Base-by-base conservation (phyloP, 768 basidiomycete genomes). In the Leccinum olivaceopallidum region DNA sequence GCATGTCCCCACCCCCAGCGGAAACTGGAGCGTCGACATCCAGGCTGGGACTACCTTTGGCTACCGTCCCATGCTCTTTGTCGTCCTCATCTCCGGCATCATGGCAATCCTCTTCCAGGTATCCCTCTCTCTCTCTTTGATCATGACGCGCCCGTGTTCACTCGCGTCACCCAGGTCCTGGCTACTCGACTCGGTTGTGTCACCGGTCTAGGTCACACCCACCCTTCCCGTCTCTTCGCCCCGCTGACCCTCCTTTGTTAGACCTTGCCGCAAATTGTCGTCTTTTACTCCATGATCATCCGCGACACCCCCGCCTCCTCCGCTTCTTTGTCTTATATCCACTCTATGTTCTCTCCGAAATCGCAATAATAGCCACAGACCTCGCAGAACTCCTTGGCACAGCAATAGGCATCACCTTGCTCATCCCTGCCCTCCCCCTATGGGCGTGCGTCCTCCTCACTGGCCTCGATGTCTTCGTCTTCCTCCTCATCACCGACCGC, bases 331-430 rank as follows among this genome's bases (percentile, higher is more conserved):
- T 76, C n/a, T 71, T 83, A 8, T 82, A 81, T 60, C 81, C 81
- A 4, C 73, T 83, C 2, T 82, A 81, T 65, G 66, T 63, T 18
- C 64, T 78, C 34, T 66, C 77, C 32, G 84, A 85, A 68, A 67
- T 82, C 16, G 84, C 82, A 22, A 83, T 85, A 63, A 79, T 84
- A 59, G 79, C 77, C 36, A 85, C 84, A 16, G 85, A 85, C 69
- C 70, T 86, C 24, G 84, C 85, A 13, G 86, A 88, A 63, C 75
- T 88, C 6, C 73, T 88, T 2, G 85, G 86, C 1, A 81, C 79
- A 20, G 86, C 86, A 12, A 85, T 86, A 36, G 85, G 81, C 4
- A 71, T 88, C 58, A 78, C 78, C 60, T 69, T 88, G 66, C 72
- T 84, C 47, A 78, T 83, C 56, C 83, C 83, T 2, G 64, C 60